Evolutionary conservation across 768 basidiomycete species (phyloP), one percentile per base, ranked within the genome.

Genomic region (Rhizopogon salebrosus): DNA sequence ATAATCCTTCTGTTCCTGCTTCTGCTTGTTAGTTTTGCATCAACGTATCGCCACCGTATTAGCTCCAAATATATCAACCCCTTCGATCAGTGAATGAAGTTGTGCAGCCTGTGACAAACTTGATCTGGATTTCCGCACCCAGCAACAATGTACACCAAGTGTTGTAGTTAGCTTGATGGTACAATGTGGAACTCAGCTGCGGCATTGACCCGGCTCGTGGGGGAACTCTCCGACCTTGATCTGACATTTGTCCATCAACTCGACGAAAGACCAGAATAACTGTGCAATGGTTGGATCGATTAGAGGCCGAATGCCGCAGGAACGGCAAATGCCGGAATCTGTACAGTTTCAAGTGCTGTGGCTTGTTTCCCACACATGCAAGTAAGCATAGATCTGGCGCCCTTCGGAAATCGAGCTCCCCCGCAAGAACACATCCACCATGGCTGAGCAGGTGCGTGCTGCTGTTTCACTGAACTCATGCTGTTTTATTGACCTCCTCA

Each of bases 401-500:
- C 40, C 43, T 34, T 22, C 18, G 53, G 46, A 49, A 49, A 55
- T n/a, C 34, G 39, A 49, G 23, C 52, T 29, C 51, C 41, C 31
- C 43, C 43, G 41, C 45, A 55, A 56, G 50, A 56, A 54, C 55
- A 52, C 54, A 46, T 11, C 23, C 57, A 74, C 65, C 60, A 84
- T 84, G 82, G 81, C 82, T 62, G 82, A 84, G 64, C 82, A 84
- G 70, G 82, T 82, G 61, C 52, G 76, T 68, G 10, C 38, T 2
- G 23, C 53, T 36, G 6, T 26, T 13, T 22, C 35, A 6, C 11
- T 18, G 23, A 22, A 11, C 41, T 3, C 7, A 24, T 22, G 42
- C 23, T 20, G 9, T 14, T 31, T 46, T 13, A 50, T 22, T 37
- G 27, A 34, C 23, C 18, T 34, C 51, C 55, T 13, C 13, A 18